These are phyloP conservation scores for Lodderomyces parapsilosis DNA, from an alignment of 1,139 yeast genomes.

Conservation along the genomic window DNA sequence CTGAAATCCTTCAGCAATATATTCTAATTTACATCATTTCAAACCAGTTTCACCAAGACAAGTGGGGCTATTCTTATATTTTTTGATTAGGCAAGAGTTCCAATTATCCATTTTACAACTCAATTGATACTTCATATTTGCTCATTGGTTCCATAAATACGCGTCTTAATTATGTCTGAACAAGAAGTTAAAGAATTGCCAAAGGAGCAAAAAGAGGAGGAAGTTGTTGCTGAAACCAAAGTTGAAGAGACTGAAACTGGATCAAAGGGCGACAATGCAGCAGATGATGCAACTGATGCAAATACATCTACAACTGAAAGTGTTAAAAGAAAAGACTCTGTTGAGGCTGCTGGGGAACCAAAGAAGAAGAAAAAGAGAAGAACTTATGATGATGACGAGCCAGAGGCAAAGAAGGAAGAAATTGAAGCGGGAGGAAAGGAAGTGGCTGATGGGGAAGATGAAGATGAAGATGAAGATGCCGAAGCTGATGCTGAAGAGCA, in stretches of 20 bases:
- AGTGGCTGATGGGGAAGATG: slow-evolving; percentile 20
- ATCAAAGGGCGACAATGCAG: slow-evolving; percentile 1
- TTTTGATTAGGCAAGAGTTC: too few relatives aligned
- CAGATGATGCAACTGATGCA: slow-evolving; percentile 9
- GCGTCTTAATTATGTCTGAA: slow-evolving; percentile 3
- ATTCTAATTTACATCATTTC: not conserved
- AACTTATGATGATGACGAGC: slow-evolving; percentile 50
- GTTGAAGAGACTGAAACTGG: not conserved
- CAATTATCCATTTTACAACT: not conserved
- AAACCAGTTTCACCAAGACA: not conserved
- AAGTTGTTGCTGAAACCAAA: slow-evolving; percentile 1
- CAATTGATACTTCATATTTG: not conserved
- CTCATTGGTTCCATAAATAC: not conserved
- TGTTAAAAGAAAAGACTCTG: slow-evolving; percentile 8
- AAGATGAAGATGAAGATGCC: slow-evolving; percentile 31
- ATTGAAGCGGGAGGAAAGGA: slow-evolving; percentile 48
- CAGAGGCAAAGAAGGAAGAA: slow-evolving; percentile 16
- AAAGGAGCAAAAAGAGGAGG: slow-evolving; percentile 5
- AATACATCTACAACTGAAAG: not conserved
- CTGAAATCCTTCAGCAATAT: not conserved
- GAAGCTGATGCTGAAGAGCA: slow-evolving; percentile 45
- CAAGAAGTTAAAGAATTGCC: slow-evolving; percentile 8
- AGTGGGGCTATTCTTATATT: too few relatives aligned
- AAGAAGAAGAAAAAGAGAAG: slow-evolving; percentile 42
- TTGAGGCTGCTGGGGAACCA: slow-evolving; percentile 15